Evolutionary conservation across 768 basidiomycete species (phyloP), one percentile per base, ranked within the genome.

Genomic region (Trametes maxima): DNA sequence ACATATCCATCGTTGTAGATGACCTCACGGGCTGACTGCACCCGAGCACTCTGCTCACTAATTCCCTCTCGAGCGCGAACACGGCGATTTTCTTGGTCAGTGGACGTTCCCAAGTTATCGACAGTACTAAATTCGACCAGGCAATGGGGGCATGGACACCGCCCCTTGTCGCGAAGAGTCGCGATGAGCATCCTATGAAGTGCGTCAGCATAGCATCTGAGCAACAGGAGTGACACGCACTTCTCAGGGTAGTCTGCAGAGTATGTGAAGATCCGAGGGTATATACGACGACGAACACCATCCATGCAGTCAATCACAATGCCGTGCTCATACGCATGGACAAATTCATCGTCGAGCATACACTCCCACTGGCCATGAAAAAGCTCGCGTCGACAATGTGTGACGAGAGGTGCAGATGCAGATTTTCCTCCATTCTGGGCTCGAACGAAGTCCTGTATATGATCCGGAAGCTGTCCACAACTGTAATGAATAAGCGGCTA

Each of bases 221-320:
- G 42, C 11, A 24, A 47, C 19, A 37, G 3, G 46, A 49, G 24
- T 3, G 35, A 22, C 6, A 17, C 35, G 17, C 46, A 75, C 76
- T 73, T 74, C 45, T 76, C 72, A 0, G 74, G 72, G 60, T 75
- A 75, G 47, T 75, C 70, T 3, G 71, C 73, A 11, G 69, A 66
- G 49, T 73, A 71, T 11, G 66, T 65, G 48, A 72, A 68, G 33
- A 75, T 35, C 1, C 67, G 60, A 5, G 64, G 66, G 62, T 60
- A 73, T 13, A 73, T 3, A 16, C 65, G 49, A 13, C 69, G 54
- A 21, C 4, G 21, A 2, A 72, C 46, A 8, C 74, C 72, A 54
- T 75, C 73, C 21, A 36, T 43, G 45, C 66, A 74, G 1, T 35
- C 17, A 13, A 74, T 37, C 8, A 75, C 48, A 19, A 70, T 63